Evolutionary conservation across 78 protist species (phyloP), one percentile per base, ranked within the genome.

Genomic region (Andalucia godoyi): DNA sequence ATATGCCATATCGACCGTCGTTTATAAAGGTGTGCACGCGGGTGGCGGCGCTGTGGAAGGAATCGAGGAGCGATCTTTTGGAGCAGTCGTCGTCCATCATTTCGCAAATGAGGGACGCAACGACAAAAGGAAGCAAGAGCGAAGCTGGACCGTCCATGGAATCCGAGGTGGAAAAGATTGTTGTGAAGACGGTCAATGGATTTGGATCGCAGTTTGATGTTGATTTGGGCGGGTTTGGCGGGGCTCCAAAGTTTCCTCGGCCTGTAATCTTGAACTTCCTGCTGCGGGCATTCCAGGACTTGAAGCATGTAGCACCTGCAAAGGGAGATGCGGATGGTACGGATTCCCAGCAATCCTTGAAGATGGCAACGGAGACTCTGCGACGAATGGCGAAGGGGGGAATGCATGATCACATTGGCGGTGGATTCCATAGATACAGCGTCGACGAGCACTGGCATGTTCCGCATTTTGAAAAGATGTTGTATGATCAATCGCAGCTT

Each of bases 381-480:
- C 41, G 39, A 12, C 57, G 61, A 34, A 85, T 85, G 88, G 42
- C 77, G 30, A 3, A 39, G 27, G 90, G 90, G 12, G 90, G 90
- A 4, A 84, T 85, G 12, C 51, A 83, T 42, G 90, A 85, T 32
- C 90, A 85, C 27, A 12, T 85, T 15, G 90, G 86, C 30, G 79
- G 86, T 46, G 90, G 88, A 3, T 85, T 85, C 51, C 85, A 79
- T 51, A 45, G 86, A 33, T 85, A 82, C 60, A 58, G 76, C 25
- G 85, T 77, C 8, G 76, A 79, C 0, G 45, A 38, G 0, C 76
- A 64, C 58, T 81, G 87, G 87, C 74, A 72, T 32, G 72, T 80
- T 33, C 87, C 87, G 10, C 87, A 81, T 60, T 85, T 85, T 49
- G 87, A 81, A 52, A 81, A 85, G 73, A 85, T 85, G 91, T 57